Evolutionary conservation across 768 basidiomycete species (phyloP), one percentile per base, ranked within the genome.

Genomic region (Suillus occidentalis): DNA sequence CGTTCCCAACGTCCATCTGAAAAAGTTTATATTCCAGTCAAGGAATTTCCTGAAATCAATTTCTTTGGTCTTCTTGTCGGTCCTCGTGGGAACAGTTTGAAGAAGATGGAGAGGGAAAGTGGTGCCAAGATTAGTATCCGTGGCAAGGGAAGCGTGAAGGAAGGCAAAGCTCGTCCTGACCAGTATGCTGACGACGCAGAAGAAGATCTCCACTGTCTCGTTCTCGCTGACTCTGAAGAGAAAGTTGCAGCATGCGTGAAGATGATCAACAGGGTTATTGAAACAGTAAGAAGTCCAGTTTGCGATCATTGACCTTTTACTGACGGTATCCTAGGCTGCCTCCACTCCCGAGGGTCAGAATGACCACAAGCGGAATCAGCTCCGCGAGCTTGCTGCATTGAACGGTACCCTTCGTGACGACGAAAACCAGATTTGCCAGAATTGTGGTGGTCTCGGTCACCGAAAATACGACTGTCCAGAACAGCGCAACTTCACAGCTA

Each of bases 41-140:
- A 99, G 77, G 97, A 99, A 79, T 99, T 99, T 71, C 97, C 97
- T 2, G 97, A 99, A 80, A 99, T 99, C 83, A 99, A 99, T 76
- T 99, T 99, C 81, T 99, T 99, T 72, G 97, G 97, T 71, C 83
- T 99, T 67, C 87, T 99, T 66, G 97, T 99, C 68, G 97, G 97
- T 45, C 97, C 97, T 73, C 92, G 97, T 72, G 97, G 97, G 55
- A 99, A 99, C 76, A 96, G 96, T 81, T 81, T 99, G 84, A 99
- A 99, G 85, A 96, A 95, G 80, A 99, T 99, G 97, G 97, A 99
- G 78, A 84, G 93, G 64, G 94, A 98, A 72, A 94, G 92, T 72
- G 97, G 97, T 40, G 97, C 97, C 7, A 99, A 99, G 80, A 99
- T 99, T 72, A 94, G 92, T 70, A 99, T 99, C 68, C 87, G 97